Percentiles rank a stretch among this genome's conserved stretches.
These are phyloP conservation scores for Plantago coronopus DNA, from an alignment of 305 asterid species.

Conservation along the genomic window DNA sequence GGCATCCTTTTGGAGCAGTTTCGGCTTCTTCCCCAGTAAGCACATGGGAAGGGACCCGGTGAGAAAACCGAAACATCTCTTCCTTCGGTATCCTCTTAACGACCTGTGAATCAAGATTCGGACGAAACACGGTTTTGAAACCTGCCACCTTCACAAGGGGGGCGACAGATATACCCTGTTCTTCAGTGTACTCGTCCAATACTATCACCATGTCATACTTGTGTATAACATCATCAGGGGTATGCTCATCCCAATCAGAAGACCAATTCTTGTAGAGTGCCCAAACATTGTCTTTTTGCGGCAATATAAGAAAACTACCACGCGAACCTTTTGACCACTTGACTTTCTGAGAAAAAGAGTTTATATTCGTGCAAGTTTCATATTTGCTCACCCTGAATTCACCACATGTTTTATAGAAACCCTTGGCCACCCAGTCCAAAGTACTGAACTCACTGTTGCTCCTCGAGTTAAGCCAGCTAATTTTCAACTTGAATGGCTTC, in stretches of 20 bases:
- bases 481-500: slow-evolving; percentile 69
- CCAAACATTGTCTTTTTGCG: slow-evolving; percentile 83
- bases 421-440: slow-evolving; percentile 69
- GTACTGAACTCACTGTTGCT: slow-evolving; percentile 60
- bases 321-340: slow-evolving; percentile 60
- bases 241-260: slow-evolving; percentile 56
- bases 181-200: slow-evolving; percentile 60
- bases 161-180: slow-evolving; percentile 55
- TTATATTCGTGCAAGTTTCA: slow-evolving; percentile 49
- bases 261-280: slow-evolving; percentile 79
- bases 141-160: slow-evolving; percentile 75
- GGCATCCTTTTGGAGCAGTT: slow-evolving; percentile 64
- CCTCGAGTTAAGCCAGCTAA: slow-evolving; percentile 90
- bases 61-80: slow-evolving; percentile 90
- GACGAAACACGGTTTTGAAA: slow-evolving; percentile 72
- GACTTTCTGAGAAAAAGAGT: slow-evolving; percentile 84
- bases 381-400: slow-evolving; percentile 78
- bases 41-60: slow-evolving; percentile 61
- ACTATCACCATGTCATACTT: slow-evolving; percentile 77
- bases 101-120: slow-evolving; percentile 40
- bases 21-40: slow-evolving; percentile 63
- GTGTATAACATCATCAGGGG: slow-evolving; percentile 64
- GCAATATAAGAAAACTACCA: slow-evolving; percentile 58
- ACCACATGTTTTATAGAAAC: slow-evolving; percentile 83
- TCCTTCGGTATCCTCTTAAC: slow-evolving; percentile 54